Evolutionary conservation across 2,329 filamentous ascomycete genomes (phyloP), one percentile per base, ranked within the genome.

Genomic region (Didymella exigua): DNA sequence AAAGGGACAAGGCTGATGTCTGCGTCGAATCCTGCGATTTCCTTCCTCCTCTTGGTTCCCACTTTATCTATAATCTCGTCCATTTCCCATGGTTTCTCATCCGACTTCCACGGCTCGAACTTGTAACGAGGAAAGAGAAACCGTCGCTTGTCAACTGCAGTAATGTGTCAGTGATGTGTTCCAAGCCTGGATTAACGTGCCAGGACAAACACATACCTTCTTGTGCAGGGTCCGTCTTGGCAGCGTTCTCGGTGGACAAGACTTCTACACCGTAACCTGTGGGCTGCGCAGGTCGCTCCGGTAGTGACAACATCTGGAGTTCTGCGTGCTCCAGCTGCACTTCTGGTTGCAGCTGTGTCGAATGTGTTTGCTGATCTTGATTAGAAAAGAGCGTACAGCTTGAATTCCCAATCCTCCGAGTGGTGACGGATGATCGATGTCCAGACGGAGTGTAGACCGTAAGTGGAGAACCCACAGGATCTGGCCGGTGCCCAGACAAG

Each of bases 61-160:
- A 23, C 13, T 38, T 30, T 14, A 14, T 11, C 29, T 13, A 5
- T 9, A 5, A 5, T 9, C 5, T 26, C 24, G 9, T 26, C 24
- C 24, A 26, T 26, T 26, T 26, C 33, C 18, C 16, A 36, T 18
- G 33, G 33, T 18, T 36, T 36, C 18, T 38, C 36, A 6, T 23
- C 19, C 3, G 21, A 3, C 36, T n/a, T 14, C 36, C 21, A 23
- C 13, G 36, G 13, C n/a, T 10, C 11, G 14, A 50, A 46, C 11
- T 27, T 41, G 24, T 50, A 55, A 23, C 46, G 52, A 27, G 52
- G 52, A 42, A n/a, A 41, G 42, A 42, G 42, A 29, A 37, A 55
- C 36, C 52, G 36, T 43, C 46, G 41, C 29, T 27, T 21, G 13
- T 55, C 52, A 24, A 26, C 46, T 50, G 6, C n/a, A 24, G 11